Evolutionary conservation across 2,329 filamentous ascomycete species (phyloP), one percentile per base, ranked within the genome.

Genomic region (Trichoderma oligosporum): DNA sequence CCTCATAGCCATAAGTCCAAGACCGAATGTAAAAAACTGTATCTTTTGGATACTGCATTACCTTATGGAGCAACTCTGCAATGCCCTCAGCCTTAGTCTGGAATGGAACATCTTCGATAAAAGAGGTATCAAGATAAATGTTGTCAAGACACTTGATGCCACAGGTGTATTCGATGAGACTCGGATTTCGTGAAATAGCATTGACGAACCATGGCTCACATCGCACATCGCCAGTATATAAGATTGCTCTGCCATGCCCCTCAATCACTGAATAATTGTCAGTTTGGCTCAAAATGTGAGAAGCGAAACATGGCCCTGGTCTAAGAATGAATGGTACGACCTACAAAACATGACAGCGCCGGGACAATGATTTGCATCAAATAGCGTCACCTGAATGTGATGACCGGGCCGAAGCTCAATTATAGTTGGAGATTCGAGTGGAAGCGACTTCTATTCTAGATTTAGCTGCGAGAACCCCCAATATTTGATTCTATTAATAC

Each of bases 1-100:
- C 88, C 68, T 97, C 92, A 61, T 97, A 96, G 0, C 79, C 80
- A 67, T 94, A 94, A 0, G 93, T 97, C 91, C 92, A 96, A 1
- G 91, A 83, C 57, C 91, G 83, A 44, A 97, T 80, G 69, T 96
- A 88, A 65, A 96, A 97, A 1, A 87, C 70, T 0, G 91, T 96
- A 36, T 90, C 82, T 1, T 76, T 61, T 0, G 91, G 87, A 68
- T 93, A 96, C 22, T 74, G 67, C 0, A 74, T 70, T 0, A 96
- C 79, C 62, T 91, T 87, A 4, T 76, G 73, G 1, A 97, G 66
- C 0, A 97, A 78, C 66, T 96, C 89, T 1, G 74, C 74, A 9
- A 96, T 76, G 0, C 92, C 92, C 52, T 93, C 83, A 0, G 87
- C 84, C 68, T 97, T 86, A 0, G 80, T 77, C 18, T 81, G 79